Evolutionary conservation across 495 filamentous ascomycete species (phyloP).

Genomic region (Parachaetomium inaequale): DNA sequence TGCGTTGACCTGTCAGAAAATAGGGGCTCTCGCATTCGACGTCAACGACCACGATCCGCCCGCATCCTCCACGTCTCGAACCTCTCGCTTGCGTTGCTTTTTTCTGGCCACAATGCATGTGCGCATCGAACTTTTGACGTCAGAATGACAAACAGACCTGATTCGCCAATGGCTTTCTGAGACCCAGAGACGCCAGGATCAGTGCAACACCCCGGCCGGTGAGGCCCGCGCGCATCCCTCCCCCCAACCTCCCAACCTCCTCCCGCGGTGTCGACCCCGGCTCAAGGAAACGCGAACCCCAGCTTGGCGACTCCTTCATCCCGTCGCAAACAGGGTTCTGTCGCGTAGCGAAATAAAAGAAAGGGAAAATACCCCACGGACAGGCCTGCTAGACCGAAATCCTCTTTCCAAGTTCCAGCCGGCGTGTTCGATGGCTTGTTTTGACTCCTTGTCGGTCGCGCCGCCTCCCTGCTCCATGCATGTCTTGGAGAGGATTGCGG

Average conservation of each 20-base stretch:
- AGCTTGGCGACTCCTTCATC: neutral
- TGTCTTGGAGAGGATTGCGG: neutral
- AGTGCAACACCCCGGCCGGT: neutral
- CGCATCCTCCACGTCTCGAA: neutral
- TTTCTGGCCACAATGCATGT: neutral
- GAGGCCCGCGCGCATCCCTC: neutral
- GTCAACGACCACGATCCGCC: neutral
- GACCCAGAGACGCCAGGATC: neutral
- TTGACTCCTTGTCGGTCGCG: neutral
- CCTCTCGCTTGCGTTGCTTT: neutral
- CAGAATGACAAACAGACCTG: neutral
- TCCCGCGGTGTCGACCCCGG: neutral
- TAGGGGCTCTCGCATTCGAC: neutral
- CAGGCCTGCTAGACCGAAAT: neutral
- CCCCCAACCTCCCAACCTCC: neutral
- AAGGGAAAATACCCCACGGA: neutral
- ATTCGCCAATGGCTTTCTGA: constrained; percentile 6
- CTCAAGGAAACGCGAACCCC: neutral
- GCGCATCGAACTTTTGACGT: neutral
- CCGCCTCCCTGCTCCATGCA: constrained; percentile 6
- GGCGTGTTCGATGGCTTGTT: neutral
- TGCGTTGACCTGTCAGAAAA: neutral
- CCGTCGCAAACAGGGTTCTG: neutral
- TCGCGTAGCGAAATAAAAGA: constrained; percentile 7
- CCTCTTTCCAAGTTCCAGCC: neutral